These are phyloP conservation scores for Xylariomycetidae sp. DNA, from an alignment of 2,329 filamentous ascomycete genomes.

Conservation along the genomic window DNA sequence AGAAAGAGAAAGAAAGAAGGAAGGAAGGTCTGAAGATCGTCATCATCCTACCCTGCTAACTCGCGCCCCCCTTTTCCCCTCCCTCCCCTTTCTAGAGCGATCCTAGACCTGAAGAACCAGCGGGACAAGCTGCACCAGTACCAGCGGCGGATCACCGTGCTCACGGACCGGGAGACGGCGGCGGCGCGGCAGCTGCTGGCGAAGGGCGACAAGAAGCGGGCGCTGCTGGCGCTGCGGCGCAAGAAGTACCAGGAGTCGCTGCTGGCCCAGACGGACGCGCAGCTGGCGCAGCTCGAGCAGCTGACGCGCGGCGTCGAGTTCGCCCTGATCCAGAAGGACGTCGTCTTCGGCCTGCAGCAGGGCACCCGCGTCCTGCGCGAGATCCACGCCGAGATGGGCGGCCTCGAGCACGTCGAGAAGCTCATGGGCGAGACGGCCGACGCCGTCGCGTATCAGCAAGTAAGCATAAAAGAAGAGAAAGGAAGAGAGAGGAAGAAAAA, in stretches of 20 bases:
- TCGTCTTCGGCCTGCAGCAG: constrained; percentile 87
- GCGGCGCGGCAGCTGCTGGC: constrained; percentile 81
- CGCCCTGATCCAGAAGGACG: constrained; percentile 92
- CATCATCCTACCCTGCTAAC: too few relatives aligned
- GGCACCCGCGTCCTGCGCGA: constrained; percentile 84
- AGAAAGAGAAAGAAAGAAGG: too few relatives aligned
- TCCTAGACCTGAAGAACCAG: constrained; percentile 95
- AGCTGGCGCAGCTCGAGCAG: constrained; percentile 90
- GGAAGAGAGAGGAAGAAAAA: too few relatives aligned
- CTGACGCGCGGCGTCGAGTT: constrained; percentile 90
- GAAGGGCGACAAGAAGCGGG: constrained; percentile 72
- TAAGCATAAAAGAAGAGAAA: constrained; percentile 32
- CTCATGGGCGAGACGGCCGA: constrained; percentile 90
- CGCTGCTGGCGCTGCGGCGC: constrained; percentile 80
- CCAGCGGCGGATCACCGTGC: constrained; percentile 79
- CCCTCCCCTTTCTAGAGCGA: constrained; percentile 58
- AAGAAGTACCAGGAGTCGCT: constrained; percentile 97
- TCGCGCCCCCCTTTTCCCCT: too few relatives aligned
- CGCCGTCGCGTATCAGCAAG: constrained; percentile 85
- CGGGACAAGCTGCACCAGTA: constrained; percentile 97
- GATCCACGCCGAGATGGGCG: constrained; percentile 94
- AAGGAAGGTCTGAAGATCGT: too few relatives aligned
- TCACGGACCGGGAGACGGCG: constrained; percentile 82
- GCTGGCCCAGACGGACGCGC: constrained; percentile 81
- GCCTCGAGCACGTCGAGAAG: constrained; percentile 89